Evolutionary conservation across 129 eudicot genomes (phyloP).

Genomic region (Flaveria brownii): DNA sequence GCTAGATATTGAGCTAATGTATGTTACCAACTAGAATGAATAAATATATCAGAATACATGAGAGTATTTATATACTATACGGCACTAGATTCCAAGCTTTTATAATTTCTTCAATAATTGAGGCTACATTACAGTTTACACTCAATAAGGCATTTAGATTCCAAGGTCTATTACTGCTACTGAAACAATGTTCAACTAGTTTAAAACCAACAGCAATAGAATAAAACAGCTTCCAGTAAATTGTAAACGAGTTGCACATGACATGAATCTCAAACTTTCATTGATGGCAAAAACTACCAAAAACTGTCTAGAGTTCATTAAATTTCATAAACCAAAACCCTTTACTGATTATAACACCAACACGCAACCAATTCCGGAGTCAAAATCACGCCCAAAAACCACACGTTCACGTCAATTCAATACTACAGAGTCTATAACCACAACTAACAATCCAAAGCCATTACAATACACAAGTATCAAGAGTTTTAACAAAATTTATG

Average conservation of each 20-base stretch:
- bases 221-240: background rate
- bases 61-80: background rate
- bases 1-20: background rate
- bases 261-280: slow-evolving; percentile 3
- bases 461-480: slow-evolving; percentile 21
- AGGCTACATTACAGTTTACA: background rate
- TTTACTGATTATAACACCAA: slow-evolving; percentile 5
- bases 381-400: background rate
- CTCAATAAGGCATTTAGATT: background rate
- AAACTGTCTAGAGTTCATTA: slow-evolving; percentile 3
- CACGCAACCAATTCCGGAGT: slow-evolving; percentile 4
- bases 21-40: background rate
- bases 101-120: background rate
- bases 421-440: background rate
- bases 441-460: slow-evolving; percentile 21
- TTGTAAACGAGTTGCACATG: background rate
- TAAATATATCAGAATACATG: background rate
- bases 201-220: background rate
- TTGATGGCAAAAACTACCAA: background rate
- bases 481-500: slow-evolving; percentile 34
- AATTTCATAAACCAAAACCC: slow-evolving; percentile 15
- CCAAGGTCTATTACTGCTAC: background rate
- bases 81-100: background rate
- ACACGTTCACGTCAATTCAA: slow-evolving; percentile 18
- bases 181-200: background rate